These are phyloP conservation scores for Triangularia verruculosa DNA, from an alignment of 2,329 filamentous ascomycete genomes.

Conservation along the genomic window DNA sequence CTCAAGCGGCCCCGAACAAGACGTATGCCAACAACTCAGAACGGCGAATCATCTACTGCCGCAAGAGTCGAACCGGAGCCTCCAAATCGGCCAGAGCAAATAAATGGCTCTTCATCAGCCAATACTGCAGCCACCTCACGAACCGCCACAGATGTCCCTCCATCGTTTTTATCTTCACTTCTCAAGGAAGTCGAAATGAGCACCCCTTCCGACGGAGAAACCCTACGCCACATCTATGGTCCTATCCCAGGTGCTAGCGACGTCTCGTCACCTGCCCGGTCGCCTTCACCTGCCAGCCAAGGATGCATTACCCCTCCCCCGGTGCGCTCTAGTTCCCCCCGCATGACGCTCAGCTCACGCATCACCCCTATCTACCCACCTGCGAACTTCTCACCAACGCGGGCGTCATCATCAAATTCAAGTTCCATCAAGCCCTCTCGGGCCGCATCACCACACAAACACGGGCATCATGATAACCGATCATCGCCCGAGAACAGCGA, in stretches of 20 bases:
- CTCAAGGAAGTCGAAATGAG: constrained; percentile 81
- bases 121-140: constrained; percentile 32
- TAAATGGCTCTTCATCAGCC: constrained; percentile 11
- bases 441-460: constrained; percentile 29
- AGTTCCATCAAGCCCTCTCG: constrained; percentile 29
- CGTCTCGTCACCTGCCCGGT: constrained; percentile 61
- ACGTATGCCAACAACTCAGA: constrained; percentile 50
- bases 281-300: constrained; percentile 62
- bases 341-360: constrained; percentile 64
- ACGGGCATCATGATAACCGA: constrained; percentile 17
- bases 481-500: constrained; percentile 29
- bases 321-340: constrained; percentile 63
- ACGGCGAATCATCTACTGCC: constrained; percentile 43
- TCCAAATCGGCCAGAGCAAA: constrained; percentile 18
- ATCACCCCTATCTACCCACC: constrained; percentile 73
- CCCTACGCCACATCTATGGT: constrained; percentile 41
- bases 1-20: constrained; percentile 84
- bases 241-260: constrained; percentile 32
- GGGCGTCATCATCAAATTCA: constrained; percentile 39
- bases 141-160: constrained; percentile 45
- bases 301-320: constrained; percentile 70
- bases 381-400: constrained; percentile 67
- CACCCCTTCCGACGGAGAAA: constrained; percentile 57
- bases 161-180: constrained; percentile 82
- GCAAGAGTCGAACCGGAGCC: constrained; percentile 18